Evolutionary conservation across 2,329 filamentous ascomycete species (phyloP), one percentile per base, ranked within the genome.

Genomic region (Alternaria ethzedia): DNA sequence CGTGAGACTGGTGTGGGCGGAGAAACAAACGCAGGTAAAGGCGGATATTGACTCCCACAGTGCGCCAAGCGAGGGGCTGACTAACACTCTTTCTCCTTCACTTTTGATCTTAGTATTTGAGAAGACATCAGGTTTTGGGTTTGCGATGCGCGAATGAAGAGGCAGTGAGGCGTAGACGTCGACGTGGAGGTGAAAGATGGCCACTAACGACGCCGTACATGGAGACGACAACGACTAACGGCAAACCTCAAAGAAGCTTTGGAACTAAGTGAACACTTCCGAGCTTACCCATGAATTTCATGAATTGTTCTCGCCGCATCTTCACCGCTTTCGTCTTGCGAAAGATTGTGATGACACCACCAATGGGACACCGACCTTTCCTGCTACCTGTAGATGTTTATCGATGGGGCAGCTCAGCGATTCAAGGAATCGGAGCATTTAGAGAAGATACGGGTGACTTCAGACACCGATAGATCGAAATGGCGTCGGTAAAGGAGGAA

Each of bases 401-500:
- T 41, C 8, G 32, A 17, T 0, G 6, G n/a, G 7, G 2, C 15
- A 10, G 8, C 7, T 41, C 3, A 0, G 10, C 0, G 0, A n/a
- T 2, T 1, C 7, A 0, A 41, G 32, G 4, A 41, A 2, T 41
- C 8, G 4, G 3, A 41, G n/a, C n/a, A 41, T 41, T 6, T 0
- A 15, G 17, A 3, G 4, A 41, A 41, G 36, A 41, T 0, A 17
- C 9, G 5, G n/a, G n/a, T 41, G 36, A 17, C 36, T 11, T 41
- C n/a, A 41, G 36, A 41, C 4, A 41, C 15, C 8, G 11, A 4
- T 17, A 17, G 17, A 41, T 41, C 36, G 36, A 11, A 1, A 6
- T 17, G 9, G 11, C n/a, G 36, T 41, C n/a, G n/a, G 36, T 3
- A 5, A 41, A 17, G n/a, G 15, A 41, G n/a, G 32, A 17, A 41